These are phyloP conservation scores for Pseudocercospora ulei DNA, from an alignment of 2,329 filamentous ascomycete species.

Conservation along the genomic window DNA sequence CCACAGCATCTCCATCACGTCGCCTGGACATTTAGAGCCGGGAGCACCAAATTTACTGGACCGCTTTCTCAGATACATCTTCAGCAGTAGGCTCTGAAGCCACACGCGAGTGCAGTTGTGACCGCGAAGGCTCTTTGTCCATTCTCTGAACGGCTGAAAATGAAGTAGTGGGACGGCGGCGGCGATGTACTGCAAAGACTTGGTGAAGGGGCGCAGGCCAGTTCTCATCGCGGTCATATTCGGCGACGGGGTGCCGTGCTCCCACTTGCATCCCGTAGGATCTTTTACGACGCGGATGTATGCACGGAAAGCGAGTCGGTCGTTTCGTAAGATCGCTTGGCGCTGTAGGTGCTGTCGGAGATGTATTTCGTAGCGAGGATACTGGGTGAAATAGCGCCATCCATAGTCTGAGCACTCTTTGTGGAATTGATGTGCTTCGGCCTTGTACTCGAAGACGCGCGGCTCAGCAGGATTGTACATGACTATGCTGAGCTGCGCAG, in stretches of 20 bases:
- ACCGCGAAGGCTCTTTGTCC: conserved; percentile 41
- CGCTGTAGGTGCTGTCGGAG: conserved; percentile 49
- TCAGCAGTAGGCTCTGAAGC: conserved; percentile 25
- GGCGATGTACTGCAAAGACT: conserved; percentile 35
- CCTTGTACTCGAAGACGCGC: conserved; percentile 48
- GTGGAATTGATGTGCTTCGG: conserved; percentile 52
- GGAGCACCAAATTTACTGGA: conserved; percentile 18
- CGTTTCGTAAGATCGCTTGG: conserved; percentile 50
- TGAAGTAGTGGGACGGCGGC: conserved; percentile 51
- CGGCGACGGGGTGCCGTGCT: conserved; percentile 37
- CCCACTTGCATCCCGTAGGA: conserved; percentile 52
- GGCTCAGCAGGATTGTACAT: conserved; percentile 56
- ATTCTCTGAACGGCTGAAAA: conserved; percentile 49
- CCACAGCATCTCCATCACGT: conserved; percentile 26
- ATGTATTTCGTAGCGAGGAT: conserved; percentile 50
- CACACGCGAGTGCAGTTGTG: conserved; percentile 9
- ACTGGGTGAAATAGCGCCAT: conserved; percentile 51
- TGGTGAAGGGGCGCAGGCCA: conserved; percentile 44
- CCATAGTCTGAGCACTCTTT: conserved; percentile 52
- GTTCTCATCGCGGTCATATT: conserved; percentile 45
- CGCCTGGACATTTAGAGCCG: conserved; percentile 11
- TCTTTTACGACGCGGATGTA: conserved; percentile 54
- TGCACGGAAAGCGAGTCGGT: conserved; percentile 52
- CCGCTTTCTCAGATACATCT: conserved; percentile 26
- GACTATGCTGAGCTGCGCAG: conserved; percentile 54